Evolutionary conservation across 2,329 filamentous ascomycete genomes (phyloP).

Genomic region (Fulvia fulva): DNA sequence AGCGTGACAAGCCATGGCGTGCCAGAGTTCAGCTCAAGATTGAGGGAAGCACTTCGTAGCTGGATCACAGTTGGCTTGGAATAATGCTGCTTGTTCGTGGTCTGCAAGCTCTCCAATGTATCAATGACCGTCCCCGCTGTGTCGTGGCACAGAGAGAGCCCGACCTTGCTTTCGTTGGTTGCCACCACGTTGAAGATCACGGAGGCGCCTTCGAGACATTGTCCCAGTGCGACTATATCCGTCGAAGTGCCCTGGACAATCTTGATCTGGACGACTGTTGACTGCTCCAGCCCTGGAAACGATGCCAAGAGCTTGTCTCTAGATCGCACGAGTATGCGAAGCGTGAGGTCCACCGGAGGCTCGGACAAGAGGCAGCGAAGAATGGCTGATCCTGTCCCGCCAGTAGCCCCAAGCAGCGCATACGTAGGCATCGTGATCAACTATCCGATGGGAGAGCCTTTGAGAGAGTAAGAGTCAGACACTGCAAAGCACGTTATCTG

Average conservation of each 20-base stretch:
- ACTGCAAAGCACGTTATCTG: not conserved
- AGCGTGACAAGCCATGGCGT: not conserved
- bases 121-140: not conserved
- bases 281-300: slow-evolving; percentile 20
- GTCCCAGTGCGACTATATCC: not conserved
- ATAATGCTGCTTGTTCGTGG: not conserved
- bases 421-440: slow-evolving; percentile 14
- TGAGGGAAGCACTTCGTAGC: not conserved
- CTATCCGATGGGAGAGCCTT: not conserved
- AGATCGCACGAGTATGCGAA: slow-evolving; percentile 24
- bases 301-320: slow-evolving; percentile 20
- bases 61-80: not conserved
- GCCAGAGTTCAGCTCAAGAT: not conserved
- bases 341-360: slow-evolving; percentile 17
- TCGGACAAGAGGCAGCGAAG: slow-evolving; percentile 12
- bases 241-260: not conserved
- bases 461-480: not conserved
- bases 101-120: not conserved
- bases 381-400: slow-evolving; percentile 17
- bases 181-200: not conserved
- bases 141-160: not conserved
- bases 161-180: not conserved
- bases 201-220: not conserved
- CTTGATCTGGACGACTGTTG: not conserved
- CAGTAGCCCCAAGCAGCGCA: slow-evolving; percentile 22